Conservation (phyloP, 495 filamentous ascomycete genomes). For the Aspergillus steynii region DNA sequence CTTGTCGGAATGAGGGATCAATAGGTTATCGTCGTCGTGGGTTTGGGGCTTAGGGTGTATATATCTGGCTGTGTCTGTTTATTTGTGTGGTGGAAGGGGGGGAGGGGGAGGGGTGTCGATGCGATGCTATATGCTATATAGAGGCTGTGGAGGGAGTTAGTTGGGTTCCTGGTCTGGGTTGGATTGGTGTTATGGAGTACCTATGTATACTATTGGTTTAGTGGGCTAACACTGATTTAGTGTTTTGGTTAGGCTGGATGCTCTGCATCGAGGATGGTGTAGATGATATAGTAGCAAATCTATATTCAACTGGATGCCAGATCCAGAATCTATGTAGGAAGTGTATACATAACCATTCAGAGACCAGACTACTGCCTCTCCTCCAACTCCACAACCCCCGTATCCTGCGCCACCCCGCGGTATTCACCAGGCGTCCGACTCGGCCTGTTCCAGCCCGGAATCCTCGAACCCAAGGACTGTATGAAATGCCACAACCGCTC, state of each 20-base stretch:
- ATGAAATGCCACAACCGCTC: conserved; percentile 71
- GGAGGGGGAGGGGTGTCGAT: too few species aligned
- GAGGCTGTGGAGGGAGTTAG: too few species aligned
- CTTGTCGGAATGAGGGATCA: conserved; percentile 78
- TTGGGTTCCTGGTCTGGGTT: too few species aligned
- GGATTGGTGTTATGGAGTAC: too few species aligned
- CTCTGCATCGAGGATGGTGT: too few species aligned
- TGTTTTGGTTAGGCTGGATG: too few species aligned
- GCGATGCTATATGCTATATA: too few species aligned
- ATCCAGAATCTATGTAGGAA: conserved; percentile 4
- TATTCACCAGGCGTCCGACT: too few species aligned
- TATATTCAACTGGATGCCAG: conserved; percentile 10
- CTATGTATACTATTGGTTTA: too few species aligned
- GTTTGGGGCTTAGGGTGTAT: not conserved
- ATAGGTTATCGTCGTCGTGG: conserved; percentile 2
- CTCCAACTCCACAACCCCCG: conserved; percentile 64
- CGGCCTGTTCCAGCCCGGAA: conserved; percentile 32
- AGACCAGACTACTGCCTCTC: conserved; percentile 31
- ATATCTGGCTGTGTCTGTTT: too few species aligned
- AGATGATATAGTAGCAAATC: not conserved
- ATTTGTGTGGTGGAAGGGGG: too few species aligned
- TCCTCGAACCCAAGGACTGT: conserved; percentile 55
- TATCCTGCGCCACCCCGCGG: conserved; percentile 50
- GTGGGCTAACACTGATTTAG: too few species aligned
- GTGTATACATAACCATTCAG: not conserved